phyloP scores from a whole-genome alignment of 306 rosid genomes.

The Corylus americana region DNA sequence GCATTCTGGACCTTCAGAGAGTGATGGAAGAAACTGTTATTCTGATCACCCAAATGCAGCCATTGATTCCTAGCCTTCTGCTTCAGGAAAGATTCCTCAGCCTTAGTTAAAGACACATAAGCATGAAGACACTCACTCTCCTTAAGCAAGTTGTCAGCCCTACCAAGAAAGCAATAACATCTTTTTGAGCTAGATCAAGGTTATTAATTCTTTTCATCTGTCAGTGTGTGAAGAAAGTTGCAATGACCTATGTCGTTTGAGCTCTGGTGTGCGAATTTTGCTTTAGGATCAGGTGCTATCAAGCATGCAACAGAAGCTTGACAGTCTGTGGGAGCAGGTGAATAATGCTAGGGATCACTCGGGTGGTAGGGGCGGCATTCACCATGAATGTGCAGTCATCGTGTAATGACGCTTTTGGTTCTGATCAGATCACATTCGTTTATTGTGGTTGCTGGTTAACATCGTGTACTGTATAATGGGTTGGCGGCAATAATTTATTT shows the following conservation, averaged over 20 bases:
- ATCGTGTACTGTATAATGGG: constrained; percentile 36
- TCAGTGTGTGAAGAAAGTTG: not conserved
- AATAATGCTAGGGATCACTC: constrained; percentile 52
- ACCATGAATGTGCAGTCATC: constrained; percentile 34
- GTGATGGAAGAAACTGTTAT: too few relatives aligned
- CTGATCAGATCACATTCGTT: constrained; percentile 48
- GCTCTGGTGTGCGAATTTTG: not conserved
- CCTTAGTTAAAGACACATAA: too few relatives aligned
- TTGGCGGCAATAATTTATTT: constrained; percentile 36
- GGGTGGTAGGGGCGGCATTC: constrained; percentile 6
- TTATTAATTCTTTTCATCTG: not conserved
- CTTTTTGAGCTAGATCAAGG: too few relatives aligned
- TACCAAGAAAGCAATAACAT: too few relatives aligned
- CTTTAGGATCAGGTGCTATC: constrained; percentile 69
- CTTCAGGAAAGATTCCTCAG: too few relatives aligned
- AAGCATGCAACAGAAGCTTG: constrained; percentile 90
- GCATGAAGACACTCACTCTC: too few relatives aligned
- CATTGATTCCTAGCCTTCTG: too few relatives aligned
- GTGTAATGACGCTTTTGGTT: constrained; percentile 41
- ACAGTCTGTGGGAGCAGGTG: constrained; percentile 65
- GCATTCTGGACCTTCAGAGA: too few relatives aligned
- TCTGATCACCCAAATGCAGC: too few relatives aligned
- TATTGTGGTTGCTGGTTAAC: constrained; percentile 88
- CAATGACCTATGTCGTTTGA: not conserved
- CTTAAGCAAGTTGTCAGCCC: too few relatives aligned